These are phyloP conservation scores for Moesziomyces parantarcticus DNA, from an alignment of 1,284 basidiomycete genomes.

Conservation along the genomic window DNA sequence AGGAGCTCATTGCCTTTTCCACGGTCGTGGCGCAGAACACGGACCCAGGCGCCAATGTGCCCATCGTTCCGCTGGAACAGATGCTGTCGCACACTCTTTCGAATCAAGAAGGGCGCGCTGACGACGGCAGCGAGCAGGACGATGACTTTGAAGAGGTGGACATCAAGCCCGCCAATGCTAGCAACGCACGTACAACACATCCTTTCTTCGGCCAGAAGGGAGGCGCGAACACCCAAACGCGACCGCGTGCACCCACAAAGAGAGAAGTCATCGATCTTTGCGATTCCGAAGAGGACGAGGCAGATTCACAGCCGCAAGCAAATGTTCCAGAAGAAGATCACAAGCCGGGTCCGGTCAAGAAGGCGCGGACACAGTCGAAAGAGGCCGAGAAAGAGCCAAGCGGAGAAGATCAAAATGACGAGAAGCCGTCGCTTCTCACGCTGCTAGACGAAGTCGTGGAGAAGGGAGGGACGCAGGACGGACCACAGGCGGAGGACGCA, in stretches of 20 bases:
- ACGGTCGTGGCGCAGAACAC: constrained; percentile 38
- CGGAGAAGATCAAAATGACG: neutral
- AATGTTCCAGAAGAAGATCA: neutral
- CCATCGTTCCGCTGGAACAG: constrained; percentile 24
- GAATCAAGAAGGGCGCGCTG: constrained; percentile 18
- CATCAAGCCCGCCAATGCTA: constrained; percentile 4
- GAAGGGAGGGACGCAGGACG: neutral
- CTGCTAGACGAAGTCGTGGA: constrained; percentile 25
- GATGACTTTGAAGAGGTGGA: constrained; percentile 68
- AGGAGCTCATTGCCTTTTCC: constrained; percentile 75
- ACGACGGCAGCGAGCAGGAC: constrained; percentile 25
- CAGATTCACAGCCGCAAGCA: neutral
- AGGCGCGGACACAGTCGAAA: constrained; percentile 9
- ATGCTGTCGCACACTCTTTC: constrained; percentile 36
- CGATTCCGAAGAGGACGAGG: constrained; percentile 22
- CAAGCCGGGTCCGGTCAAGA: constrained; percentile 16
- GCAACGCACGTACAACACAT: neutral
- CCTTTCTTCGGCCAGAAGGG: constrained; percentile 19
- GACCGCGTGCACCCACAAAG: constrained; percentile 2
- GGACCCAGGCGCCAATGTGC: constrained; percentile 3
- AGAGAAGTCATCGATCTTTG: constrained; percentile 40
- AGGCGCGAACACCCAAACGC: neutral
- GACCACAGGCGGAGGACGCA: constrained; percentile 23
- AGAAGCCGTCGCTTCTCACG: constrained; percentile 8
- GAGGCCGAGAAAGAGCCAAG: neutral